A percentile compares a stretch with the other conserved stretches of the same genome.
Evolutionary conservation across 768 basidiomycete species (phyloP).

Genomic region (Leucogyrophana mollusca): DNA sequence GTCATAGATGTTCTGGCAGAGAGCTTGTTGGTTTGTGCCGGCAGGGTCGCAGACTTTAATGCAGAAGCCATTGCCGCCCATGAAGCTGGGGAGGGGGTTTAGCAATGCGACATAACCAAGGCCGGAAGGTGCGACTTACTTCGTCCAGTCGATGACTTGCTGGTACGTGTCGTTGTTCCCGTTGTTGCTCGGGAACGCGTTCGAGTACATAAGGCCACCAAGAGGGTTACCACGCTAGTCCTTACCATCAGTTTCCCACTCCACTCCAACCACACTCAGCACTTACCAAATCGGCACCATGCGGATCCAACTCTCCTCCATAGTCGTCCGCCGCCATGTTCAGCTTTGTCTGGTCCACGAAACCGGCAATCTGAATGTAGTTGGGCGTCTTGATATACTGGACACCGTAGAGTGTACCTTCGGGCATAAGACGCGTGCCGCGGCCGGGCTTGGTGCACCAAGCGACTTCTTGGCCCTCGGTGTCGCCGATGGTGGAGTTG

Average conservation of each 20-base stretch:
- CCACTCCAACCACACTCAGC: slow-evolving; percentile 14
- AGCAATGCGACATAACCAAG: not conserved
- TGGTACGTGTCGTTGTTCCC: slow-evolving; percentile 40
- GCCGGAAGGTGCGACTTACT: slow-evolving; percentile 42
- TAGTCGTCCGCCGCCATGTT: slow-evolving; percentile 50
- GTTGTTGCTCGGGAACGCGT: slow-evolving; percentile 40
- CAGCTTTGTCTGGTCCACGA: slow-evolving; percentile 57
- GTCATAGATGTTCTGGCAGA: slow-evolving; percentile 73
- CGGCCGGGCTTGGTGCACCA: slow-evolving; percentile 74
- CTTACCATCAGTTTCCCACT: slow-evolving; percentile 6
- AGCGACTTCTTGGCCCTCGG: slow-evolving; percentile 70
- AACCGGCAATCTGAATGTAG: slow-evolving; percentile 63
- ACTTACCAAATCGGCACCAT: slow-evolving; percentile 57
- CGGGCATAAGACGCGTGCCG: slow-evolving; percentile 75
- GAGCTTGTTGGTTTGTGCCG: slow-evolving; percentile 45
- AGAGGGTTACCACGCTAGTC: slow-evolving; percentile 67
- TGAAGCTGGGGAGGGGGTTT: slow-evolving; percentile 51
- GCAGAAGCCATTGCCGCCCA: slow-evolving; percentile 65
- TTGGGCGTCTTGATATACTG: slow-evolving; percentile 60
- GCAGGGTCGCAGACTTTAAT: slow-evolving; percentile 69
- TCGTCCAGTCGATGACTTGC: slow-evolving; percentile 70
- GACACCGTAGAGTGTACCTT: slow-evolving; percentile 58
- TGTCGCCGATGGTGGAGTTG: slow-evolving; percentile 56
- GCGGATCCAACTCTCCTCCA: slow-evolving; percentile 75
- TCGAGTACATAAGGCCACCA: slow-evolving; percentile 65